Conservation (phyloP, 2,329 filamentous ascomycete genomes). For the Chaetomium olivaceum region DNA sequence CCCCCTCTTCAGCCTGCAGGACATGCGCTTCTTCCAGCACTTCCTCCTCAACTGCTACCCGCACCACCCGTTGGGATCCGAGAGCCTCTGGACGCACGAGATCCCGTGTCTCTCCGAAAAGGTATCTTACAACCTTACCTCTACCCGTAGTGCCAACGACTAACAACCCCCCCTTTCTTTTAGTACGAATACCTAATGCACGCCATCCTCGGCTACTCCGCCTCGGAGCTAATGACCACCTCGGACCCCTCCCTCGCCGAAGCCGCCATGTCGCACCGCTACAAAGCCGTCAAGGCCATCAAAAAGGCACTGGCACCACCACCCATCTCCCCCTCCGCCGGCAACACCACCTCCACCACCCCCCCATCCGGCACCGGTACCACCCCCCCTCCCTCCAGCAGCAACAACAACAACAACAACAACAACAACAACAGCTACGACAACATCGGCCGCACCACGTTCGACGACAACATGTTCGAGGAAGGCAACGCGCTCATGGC, state of each 20-base stretch:
- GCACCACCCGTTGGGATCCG: slow-evolving; percentile 64
- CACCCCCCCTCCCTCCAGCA: neutral
- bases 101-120: slow-evolving; percentile 68
- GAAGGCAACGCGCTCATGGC: slow-evolving; percentile 62
- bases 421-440: slow-evolving; percentile 18
- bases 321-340: neutral
- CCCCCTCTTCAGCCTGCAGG: slow-evolving; percentile 60
- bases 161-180: neutral
- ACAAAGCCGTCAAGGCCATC: slow-evolving; percentile 64
- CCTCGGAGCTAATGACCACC: slow-evolving; percentile 60
- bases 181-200: slow-evolving; percentile 70
- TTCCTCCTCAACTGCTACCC: slow-evolving; percentile 64
- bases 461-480: slow-evolving; percentile 44
- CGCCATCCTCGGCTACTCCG: slow-evolving; percentile 66
- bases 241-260: slow-evolving; percentile 52
- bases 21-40: slow-evolving; percentile 70
- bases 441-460: neutral
- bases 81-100: slow-evolving; percentile 66
- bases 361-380: neutral
- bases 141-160: neutral
- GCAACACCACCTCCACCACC: slow-evolving; percentile 15
- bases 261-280: slow-evolving; percentile 63
- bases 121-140: slow-evolving; percentile 39
- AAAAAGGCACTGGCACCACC: slow-evolving; percentile 51
- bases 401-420: neutral